Conservation (phyloP, 73 alveolate species). For the Stentor coeruleus region DNA sequence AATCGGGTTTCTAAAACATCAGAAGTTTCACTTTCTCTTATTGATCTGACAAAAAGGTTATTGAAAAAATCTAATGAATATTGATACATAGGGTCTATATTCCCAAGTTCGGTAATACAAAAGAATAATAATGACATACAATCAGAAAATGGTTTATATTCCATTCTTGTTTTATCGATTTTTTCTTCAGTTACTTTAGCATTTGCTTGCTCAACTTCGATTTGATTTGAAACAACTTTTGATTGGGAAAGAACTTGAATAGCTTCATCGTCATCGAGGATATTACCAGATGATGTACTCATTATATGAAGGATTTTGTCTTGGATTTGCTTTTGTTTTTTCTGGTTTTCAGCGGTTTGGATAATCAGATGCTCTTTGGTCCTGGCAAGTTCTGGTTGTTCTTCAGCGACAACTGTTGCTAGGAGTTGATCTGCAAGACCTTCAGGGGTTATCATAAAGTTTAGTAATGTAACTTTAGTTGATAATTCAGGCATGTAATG, state of each 20-base stretch:
- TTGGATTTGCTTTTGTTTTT: constrained; percentile 87
- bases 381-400: constrained; percentile 97
- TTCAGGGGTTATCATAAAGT: constrained; percentile 81
- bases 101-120: constrained; percentile 64
- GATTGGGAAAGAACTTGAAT: constrained; percentile 84
- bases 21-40: constrained; percentile 77
- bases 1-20: constrained; percentile 79
- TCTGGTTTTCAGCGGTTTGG: constrained; percentile 95
- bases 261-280: constrained; percentile 91
- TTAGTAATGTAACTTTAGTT: constrained; percentile 75
- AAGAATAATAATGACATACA: constrained; percentile 83
- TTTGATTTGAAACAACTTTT: constrained; percentile 77
- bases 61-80: constrained; percentile 94
- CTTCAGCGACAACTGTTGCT: constrained; percentile 95
- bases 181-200: constrained; percentile 82
- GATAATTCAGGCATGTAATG: constrained; percentile 88
- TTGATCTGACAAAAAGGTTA: constrained; percentile 77
- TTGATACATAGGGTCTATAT: constrained; percentile 99
- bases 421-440: constrained; percentile 94
- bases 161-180: constrained; percentile 79
- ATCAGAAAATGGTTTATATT: constrained; percentile 88
- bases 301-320: constrained; percentile 83
- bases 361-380: constrained; percentile 93
- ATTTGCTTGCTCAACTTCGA: constrained; percentile 73
- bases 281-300: constrained; percentile 86